A percentile compares a stretch with the other conserved stretches of the same genome.
phyloP scores from a whole-genome alignment of 345 rosid species.

The Boechera stricta region DNA sequence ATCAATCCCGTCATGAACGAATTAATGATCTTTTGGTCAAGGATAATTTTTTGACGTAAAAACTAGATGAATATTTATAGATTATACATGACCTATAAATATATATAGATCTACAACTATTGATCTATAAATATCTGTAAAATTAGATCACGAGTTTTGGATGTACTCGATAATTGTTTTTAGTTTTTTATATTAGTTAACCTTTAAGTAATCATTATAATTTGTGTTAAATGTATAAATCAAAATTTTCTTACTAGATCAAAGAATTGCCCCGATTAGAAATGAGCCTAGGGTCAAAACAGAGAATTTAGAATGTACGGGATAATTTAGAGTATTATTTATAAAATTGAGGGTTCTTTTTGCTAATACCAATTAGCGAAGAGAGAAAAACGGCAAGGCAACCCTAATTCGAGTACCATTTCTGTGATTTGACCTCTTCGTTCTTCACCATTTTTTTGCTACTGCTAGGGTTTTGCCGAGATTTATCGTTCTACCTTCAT shows the following conservation, averaged over 20 bases:
- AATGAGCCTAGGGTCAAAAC: no score
- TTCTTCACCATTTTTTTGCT: not conserved
- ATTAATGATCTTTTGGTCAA: not conserved
- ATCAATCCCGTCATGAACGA: not conserved
- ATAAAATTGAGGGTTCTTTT: slow-evolving; percentile 5
- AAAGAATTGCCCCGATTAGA: not conserved
- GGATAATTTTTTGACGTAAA: not conserved
- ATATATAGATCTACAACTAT: no score
- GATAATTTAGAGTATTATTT: not conserved
- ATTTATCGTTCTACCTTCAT: slow-evolving; percentile 18
- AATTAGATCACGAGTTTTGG: not conserved
- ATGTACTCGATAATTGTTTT: not conserved
- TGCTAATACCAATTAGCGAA: not conserved
- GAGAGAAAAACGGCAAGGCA: slow-evolving; percentile 23
- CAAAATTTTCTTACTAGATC: no score
- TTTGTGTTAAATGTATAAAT: not conserved
- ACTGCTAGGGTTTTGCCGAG: slow-evolving; percentile 33
- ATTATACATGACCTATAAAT: not conserved
- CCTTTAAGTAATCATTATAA: not conserved
- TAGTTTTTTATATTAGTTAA: no score
- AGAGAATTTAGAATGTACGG: not conserved
- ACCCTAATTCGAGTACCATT: slow-evolving; percentile 40
- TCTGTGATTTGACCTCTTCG: slow-evolving; percentile 28
- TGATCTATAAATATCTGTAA: no score
- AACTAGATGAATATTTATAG: not conserved